These are phyloP conservation scores for Paramecium octaurelia DNA, from an alignment of 73 alveolate genomes.

Conservation along the genomic window DNA sequence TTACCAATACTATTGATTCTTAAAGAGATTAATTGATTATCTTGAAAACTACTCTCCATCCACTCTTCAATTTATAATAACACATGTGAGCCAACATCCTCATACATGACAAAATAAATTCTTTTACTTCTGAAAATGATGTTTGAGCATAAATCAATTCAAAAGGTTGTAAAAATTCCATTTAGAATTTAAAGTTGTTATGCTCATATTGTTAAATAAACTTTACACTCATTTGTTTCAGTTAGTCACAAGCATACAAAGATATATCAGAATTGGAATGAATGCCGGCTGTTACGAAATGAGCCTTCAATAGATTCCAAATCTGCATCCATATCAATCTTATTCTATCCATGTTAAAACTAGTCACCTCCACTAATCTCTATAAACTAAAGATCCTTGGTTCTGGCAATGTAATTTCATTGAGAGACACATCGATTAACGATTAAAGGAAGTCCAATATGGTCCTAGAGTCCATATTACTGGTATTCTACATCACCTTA, in stretches of 20 bases:
- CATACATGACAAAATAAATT: conserved; percentile 39
- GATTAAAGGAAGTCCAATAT: conserved; percentile 10
- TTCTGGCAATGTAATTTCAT: not conserved
- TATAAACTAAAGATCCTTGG: conserved; percentile 75
- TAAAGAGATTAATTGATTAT: not conserved
- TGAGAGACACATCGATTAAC: not conserved
- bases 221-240: conserved; percentile 78
- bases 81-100: conserved; percentile 41
- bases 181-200: conserved; percentile 70
- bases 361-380: conserved; percentile 80
- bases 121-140: conserved; percentile 30
- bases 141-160: conserved; percentile 50
- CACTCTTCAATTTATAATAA: conserved; percentile 39
- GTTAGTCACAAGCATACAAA: conserved; percentile 68
- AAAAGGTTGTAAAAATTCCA: conserved; percentile 82
- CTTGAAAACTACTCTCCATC: conserved; percentile 38
- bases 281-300: conserved; percentile 70
- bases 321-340: conserved; percentile 77
- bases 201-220: conserved; percentile 74
- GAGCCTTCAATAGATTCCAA: conserved; percentile 72
- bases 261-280: conserved; percentile 53
- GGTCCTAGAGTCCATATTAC: conserved; percentile 11
- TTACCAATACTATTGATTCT: not conserved
- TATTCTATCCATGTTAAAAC: conserved; percentile 79
- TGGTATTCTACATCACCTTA: conserved; percentile 18